Conservation (phyloP, 192 early-diverging fungal genomes). For the Glomus cerebriforme region DNA sequence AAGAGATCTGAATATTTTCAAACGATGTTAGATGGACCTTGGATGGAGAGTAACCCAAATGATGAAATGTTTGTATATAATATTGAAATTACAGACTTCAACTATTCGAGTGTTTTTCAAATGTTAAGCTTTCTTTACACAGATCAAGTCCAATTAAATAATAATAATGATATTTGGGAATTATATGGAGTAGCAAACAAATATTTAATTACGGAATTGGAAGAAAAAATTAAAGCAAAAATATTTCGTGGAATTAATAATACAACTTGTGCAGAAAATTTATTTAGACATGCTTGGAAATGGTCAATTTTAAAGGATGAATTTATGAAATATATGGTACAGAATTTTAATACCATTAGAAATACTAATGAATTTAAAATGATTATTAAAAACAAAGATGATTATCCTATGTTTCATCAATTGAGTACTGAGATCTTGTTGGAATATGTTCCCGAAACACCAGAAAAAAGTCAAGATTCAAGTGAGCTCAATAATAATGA, state of each 20-base stretch:
- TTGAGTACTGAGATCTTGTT: background rate
- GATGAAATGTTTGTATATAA: background rate
- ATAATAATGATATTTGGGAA: background rate
- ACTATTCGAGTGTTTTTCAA: background rate
- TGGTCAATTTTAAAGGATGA: background rate
- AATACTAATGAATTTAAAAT: background rate
- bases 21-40: background rate
- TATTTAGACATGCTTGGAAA: conserved; percentile 20
- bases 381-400: background rate
- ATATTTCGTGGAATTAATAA: background rate
- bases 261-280: background rate
- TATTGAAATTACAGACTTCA: conserved; percentile 21
- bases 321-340: conserved; percentile 12
- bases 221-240: background rate
- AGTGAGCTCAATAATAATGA: no score
- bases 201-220: conserved; percentile 12
- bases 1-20: conserved; percentile 13
- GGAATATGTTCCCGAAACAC: background rate
- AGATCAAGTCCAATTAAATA: conserved; percentile 11
- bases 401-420: background rate
- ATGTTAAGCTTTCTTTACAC: conserved; percentile 28
- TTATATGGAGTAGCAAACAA: conserved; percentile 5
- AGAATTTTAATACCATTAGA: background rate
- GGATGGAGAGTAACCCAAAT: background rate
- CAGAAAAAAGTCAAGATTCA: no score